Conservation (phyloP, 2,329 filamentous ascomycete genomes). For the Botrytis aclada region DNA sequence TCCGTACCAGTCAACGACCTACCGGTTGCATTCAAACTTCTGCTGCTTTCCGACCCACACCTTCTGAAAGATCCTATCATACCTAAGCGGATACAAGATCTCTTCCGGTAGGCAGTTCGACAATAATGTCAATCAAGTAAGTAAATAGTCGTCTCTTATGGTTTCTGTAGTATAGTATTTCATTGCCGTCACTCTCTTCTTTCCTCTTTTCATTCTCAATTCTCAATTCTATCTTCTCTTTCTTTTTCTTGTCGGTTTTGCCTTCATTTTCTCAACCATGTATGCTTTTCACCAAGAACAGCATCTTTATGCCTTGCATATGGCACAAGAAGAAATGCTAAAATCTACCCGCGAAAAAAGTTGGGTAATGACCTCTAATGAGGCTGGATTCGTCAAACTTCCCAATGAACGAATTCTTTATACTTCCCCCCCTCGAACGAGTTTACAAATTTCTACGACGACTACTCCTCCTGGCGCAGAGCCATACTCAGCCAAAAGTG, state of each 20-base stretch:
- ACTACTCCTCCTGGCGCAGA: slow-evolving; percentile 61
- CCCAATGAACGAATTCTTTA: slow-evolving; percentile 80
- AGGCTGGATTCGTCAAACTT: slow-evolving; percentile 74
- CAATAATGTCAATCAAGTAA: slow-evolving; percentile 22
- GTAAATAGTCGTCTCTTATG: slow-evolving; percentile 17
- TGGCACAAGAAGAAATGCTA: slow-evolving; percentile 33
- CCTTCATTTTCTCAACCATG: slow-evolving; percentile 26
- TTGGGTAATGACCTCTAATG: slow-evolving; percentile 86
- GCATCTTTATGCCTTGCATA: slow-evolving; percentile 33
- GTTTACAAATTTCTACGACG: slow-evolving; percentile 64
- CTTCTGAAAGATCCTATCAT: slow-evolving; percentile 16
- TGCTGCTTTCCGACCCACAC: slow-evolving; percentile 17
- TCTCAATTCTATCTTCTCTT: not conserved
- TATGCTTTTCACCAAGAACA: slow-evolving; percentile 37
- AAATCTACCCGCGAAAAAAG: slow-evolving; percentile 43
- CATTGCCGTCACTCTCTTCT: slow-evolving; percentile 3
- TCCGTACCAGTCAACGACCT: not conserved
- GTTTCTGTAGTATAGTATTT: slow-evolving; percentile 16
- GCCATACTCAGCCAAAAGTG: slow-evolving; percentile 67
- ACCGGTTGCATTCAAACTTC: slow-evolving; percentile 11
- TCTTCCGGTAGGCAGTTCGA: slow-evolving; percentile 18
- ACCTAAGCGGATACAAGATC: slow-evolving; percentile 16
- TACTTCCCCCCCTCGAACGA: slow-evolving; percentile 75
- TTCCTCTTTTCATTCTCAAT: slow-evolving; percentile 2
- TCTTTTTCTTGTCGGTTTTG: not conserved